Evolutionary conservation across 208 protist species (phyloP), one percentile per base, ranked within the genome.

Genomic region (Leishmania tarentolae): DNA sequence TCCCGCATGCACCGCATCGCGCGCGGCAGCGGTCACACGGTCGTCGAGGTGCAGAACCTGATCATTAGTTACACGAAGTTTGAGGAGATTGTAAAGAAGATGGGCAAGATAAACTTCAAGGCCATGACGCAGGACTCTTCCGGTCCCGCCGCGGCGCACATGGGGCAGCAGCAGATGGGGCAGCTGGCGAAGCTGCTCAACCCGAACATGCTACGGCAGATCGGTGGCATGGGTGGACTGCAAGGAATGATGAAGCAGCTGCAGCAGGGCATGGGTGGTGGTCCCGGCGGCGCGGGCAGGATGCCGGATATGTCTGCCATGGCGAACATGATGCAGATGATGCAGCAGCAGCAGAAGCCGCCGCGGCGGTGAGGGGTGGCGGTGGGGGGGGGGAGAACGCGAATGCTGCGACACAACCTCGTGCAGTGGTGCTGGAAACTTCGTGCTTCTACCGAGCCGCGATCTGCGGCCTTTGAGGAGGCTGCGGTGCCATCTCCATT

Each of bases 61-160:
- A 91, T 98, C 70, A 78, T 88, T 44, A 94, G 85, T 82, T 97
- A 97, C 86, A 84, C 78, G 11, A 94, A 94, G 75, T 97, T 98
- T 77, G 94, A 97, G 83, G 94, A 97, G 72, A 86, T 98, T 46
- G 92, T 96, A 52, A 98, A 98, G 85, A 93, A 90, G 76, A 95
- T 98, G 87, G 93, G 93, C 40, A 97, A 97, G 88, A 86, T 96
- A 75, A 97, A 98, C 88, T 94, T 98, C 82, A 97, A 97, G 83
- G 85, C 92, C 50, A 93, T 98, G 90, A 91, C 87, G 86, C 87
- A 95, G 81, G 92, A 97, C 72, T 89, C 93, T 1, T 56, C 88
- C 47, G 89, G 90, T 42, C 68, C 95, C 75, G 72, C 90, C 31
- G 85, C 82, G 1, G 87, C 86, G 37, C 83, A 88, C 46, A 90